These are phyloP conservation scores for Cryoendolithus antarcticus DNA, from an alignment of 2,329 filamentous ascomycete species.

Conservation along the genomic window DNA sequence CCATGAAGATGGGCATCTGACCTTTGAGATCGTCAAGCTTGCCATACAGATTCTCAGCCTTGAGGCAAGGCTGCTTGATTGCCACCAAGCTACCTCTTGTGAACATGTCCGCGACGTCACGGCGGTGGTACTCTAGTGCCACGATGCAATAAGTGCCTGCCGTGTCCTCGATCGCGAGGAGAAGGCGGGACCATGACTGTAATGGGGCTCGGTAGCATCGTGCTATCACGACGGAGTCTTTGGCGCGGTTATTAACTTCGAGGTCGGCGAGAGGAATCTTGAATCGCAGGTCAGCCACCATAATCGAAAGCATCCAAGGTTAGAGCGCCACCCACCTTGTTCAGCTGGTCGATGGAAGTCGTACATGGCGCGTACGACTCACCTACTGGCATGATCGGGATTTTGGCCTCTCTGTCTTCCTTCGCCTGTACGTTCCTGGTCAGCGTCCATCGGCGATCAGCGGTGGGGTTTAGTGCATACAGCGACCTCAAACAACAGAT, in stretches of 20 bases:
- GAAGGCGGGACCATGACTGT: neutral
- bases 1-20: conserved; percentile 4
- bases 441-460: too few species aligned
- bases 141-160: neutral
- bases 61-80: conserved; percentile 19
- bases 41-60: neutral
- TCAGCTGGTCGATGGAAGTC: too few species aligned
- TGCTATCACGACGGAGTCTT: neutral
- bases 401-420: too few species aligned
- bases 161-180: neutral
- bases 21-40: neutral
- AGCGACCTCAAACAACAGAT: too few species aligned
- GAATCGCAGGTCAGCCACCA: too few species aligned
- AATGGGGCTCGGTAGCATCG: neutral
- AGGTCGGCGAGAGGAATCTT: neutral
- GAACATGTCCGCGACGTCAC: conserved; percentile 5
- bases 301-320: too few species aligned
- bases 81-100: conserved; percentile 9
- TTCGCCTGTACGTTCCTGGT: too few species aligned
- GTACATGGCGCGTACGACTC: too few species aligned
- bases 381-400: too few species aligned
- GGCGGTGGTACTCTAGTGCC: neutral
- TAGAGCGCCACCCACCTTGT: too few species aligned
- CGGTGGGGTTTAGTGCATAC: too few species aligned
- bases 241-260: too few species aligned